These are phyloP conservation scores for Wickerhamiella alocasiicola DNA, from an alignment of 805 yeast species.

Conservation along the genomic window DNA sequence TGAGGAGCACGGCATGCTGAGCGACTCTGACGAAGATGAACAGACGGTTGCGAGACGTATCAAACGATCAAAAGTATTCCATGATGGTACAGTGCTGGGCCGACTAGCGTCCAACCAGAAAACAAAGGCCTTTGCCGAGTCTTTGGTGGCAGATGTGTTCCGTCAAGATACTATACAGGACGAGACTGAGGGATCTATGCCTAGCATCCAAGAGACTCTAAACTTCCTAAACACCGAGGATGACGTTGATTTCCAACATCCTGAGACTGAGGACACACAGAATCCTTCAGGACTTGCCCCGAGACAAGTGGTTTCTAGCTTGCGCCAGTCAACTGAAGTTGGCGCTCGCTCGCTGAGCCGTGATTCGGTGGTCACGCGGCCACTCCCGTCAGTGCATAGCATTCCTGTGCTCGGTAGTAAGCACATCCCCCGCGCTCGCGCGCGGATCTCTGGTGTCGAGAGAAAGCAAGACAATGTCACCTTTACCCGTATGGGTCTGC, in stretches of 20 bases:
- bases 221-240: background rate
- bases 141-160: constrained; percentile 1
- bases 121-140: constrained; percentile 7
- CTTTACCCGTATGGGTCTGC: background rate
- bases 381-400: constrained; percentile 5
- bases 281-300: background rate
- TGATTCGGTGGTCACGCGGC: background rate
- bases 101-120: background rate
- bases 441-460: background rate
- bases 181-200: too few relatives aligned
- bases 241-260: background rate
- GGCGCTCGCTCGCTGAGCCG: background rate
- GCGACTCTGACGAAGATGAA: constrained; percentile 3
- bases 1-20: constrained; percentile 6
- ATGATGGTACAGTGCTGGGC: constrained; percentile 1
- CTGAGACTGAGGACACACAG: background rate
- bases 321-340: background rate
- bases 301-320: background rate
- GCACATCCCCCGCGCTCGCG: background rate
- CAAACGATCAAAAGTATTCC: background rate
- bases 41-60: background rate
- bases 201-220: background rate
- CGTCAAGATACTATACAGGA: background rate
- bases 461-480: background rate
- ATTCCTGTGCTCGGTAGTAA: background rate